Evolutionary conservation across 108 stramenopile species (phyloP).

Genomic region (Chaetoceros tenuissimus): DNA sequence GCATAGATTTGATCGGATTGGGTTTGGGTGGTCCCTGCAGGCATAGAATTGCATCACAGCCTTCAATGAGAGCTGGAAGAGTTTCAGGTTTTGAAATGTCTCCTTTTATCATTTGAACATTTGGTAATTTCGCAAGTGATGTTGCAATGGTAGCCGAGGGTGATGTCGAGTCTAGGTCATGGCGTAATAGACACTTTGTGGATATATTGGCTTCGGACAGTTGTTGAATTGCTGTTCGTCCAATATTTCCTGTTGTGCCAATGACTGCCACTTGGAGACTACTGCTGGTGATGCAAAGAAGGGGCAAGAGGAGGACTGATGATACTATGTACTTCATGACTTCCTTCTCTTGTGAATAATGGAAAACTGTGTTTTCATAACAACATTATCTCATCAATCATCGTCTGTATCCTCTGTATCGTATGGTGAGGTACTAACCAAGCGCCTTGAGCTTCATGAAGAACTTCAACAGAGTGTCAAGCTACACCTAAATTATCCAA

Average conservation of each 20-base stretch:
- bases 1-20: constrained; percentile 21
- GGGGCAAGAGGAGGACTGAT: too few relatives aligned
- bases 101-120: constrained; percentile 34
- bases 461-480: too few relatives aligned
- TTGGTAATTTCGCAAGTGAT: constrained; percentile 19
- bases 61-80: constrained; percentile 31
- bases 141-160: constrained; percentile 21
- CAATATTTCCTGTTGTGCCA: constrained; percentile 41
- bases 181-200: constrained; percentile 24
- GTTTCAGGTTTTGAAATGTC: constrained; percentile 26
- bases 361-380: too few relatives aligned
- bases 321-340: too few relatives aligned
- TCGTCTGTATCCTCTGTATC: too few relatives aligned
- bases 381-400: too few relatives aligned
- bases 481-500: too few relatives aligned
- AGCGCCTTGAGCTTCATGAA: too few relatives aligned
- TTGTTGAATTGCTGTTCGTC: constrained; percentile 19
- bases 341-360: too few relatives aligned
- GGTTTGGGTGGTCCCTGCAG: constrained; percentile 30
- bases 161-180: constrained; percentile 9
- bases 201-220: constrained; percentile 15
- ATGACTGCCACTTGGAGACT: constrained; percentile 40
- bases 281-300: too few relatives aligned
- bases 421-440: too few relatives aligned
- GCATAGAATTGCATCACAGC: constrained; percentile 39